Evolutionary conservation across 371 early-diverging fungal genomes (phyloP).

Genomic region (Blakeslea trispora): DNA sequence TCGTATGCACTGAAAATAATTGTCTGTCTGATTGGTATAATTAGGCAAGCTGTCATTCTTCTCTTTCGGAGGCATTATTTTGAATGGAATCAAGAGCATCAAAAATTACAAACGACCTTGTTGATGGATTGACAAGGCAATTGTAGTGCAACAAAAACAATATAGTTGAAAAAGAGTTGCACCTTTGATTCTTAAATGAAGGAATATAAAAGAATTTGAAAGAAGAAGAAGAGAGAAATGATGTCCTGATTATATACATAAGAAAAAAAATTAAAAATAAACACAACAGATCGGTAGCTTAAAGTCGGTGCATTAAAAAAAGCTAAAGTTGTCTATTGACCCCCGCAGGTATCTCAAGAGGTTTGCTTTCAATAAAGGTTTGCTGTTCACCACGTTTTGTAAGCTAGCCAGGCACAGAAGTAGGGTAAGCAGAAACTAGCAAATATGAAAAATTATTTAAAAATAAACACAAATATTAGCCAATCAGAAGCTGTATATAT

Average conservation of each 20-base stretch:
- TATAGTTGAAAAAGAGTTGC: background rate
- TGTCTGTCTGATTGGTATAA: background rate
- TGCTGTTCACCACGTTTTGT: slow-evolving; percentile 19
- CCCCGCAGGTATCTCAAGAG: background rate
- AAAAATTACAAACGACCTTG: background rate
- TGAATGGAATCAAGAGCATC: slow-evolving; percentile 1
- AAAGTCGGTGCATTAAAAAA: slow-evolving; percentile 31
- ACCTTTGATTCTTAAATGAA: background rate
- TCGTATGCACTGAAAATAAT: slow-evolving; percentile 4
- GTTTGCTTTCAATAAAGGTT: background rate
- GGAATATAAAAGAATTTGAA: background rate
- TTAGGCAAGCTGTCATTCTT: background rate
- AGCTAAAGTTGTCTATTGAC: background rate
- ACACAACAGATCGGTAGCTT: slow-evolving; percentile 31
- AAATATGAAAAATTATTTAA: slow-evolving; percentile 1
- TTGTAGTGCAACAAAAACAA: no score
- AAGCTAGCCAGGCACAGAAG: slow-evolving; percentile 11
- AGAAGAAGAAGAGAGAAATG: slow-evolving; percentile 7
- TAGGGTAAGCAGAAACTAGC: background rate
- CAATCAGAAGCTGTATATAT: background rate
- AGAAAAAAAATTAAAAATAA: slow-evolving; percentile 25
- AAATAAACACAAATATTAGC: background rate
- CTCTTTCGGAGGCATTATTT: slow-evolving; percentile 17
- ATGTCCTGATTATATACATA: slow-evolving; percentile 18
- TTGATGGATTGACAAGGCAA: slow-evolving; percentile 1